Conservation (phyloP, 192 early-diverging fungal genomes). For the Bifiguratus adelaidae region DNA sequence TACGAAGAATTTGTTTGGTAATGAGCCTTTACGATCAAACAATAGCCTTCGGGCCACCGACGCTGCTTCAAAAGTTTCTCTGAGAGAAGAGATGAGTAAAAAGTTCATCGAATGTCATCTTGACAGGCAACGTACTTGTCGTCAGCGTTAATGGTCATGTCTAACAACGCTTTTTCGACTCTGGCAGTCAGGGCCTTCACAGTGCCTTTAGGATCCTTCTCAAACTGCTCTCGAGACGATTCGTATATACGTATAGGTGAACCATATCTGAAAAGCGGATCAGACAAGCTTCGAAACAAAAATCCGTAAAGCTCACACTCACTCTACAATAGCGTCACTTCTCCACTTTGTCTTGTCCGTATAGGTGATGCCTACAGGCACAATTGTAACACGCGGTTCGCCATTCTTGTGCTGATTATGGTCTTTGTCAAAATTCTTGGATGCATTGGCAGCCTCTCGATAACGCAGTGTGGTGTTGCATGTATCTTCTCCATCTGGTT, state of each 20-base stretch:
- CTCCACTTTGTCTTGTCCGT: constrained; percentile 23
- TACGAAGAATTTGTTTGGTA: too few species aligned
- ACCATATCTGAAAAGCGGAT: constrained; percentile 17
- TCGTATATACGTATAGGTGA: constrained; percentile 18
- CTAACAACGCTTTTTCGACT: constrained; percentile 19
- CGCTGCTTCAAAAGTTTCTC: constrained; percentile 27
- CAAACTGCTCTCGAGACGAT: constrained; percentile 18
- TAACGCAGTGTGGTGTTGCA: too few species aligned
- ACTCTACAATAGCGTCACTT: constrained; percentile 23
- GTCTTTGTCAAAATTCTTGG: too few species aligned
- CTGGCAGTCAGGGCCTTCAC: constrained; percentile 29
- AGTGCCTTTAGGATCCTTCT: constrained; percentile 14
- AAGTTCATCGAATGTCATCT: neutral
- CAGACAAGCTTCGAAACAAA: neutral
- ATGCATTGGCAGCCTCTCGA: too few species aligned
- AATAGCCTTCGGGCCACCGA: constrained; percentile 19
- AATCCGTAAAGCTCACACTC: neutral
- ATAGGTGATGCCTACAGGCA: constrained; percentile 23
- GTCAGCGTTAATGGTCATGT: constrained; percentile 31
- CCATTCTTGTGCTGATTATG: too few species aligned
- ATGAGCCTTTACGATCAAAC: too few species aligned
- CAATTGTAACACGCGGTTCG: constrained; percentile 7
- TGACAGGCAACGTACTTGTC: constrained; percentile 22
- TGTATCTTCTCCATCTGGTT: too few species aligned
- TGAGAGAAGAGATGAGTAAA: constrained; percentile 6